These are phyloP conservation scores for Didymella sp. DNA, from an alignment of 2,329 filamentous ascomycete genomes.

Conservation along the genomic window DNA sequence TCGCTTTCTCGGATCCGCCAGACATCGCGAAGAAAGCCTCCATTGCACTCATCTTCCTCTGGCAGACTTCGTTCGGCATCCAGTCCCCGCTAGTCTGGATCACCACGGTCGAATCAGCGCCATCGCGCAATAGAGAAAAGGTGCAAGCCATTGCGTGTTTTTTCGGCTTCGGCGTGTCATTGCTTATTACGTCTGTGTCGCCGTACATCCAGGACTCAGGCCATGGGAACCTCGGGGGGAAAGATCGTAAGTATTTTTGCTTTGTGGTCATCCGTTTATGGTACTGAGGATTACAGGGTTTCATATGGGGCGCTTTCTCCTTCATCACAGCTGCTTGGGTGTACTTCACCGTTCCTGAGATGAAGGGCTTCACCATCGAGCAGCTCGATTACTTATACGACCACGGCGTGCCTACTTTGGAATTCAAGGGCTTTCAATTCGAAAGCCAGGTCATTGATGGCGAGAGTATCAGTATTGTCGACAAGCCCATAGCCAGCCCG, in stretches of 20 bases:
- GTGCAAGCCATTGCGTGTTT: not conserved
- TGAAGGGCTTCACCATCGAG: not conserved
- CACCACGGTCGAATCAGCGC: not conserved
- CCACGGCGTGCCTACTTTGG: not conserved
- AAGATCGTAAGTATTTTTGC: not conserved
- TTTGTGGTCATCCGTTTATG: not conserved
- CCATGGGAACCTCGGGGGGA: not conserved
- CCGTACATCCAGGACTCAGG: not conserved
- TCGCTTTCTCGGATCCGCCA: not conserved
- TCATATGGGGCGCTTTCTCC: not conserved
- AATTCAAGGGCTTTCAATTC: not conserved
- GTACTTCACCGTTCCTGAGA: not conserved
- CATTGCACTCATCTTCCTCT: not conserved
- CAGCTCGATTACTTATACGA: not conserved
- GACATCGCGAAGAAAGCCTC: not conserved
- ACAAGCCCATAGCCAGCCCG: not conserved
- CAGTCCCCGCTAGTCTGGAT: not conserved
- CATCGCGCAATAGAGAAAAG: not conserved
- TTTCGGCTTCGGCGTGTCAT: not conserved
- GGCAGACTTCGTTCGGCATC: not conserved
- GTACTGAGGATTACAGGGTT: not conserved
- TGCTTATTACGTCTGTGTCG: not conserved
- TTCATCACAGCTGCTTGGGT: conserved; percentile 3
- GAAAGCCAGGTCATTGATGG: not conserved
- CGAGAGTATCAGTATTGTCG: not conserved